Percentiles rank a stretch among this genome's conserved stretches.
Conservation (phyloP, 2,329 filamentous ascomycete species). For the Fusarium sulawesiense region DNA sequence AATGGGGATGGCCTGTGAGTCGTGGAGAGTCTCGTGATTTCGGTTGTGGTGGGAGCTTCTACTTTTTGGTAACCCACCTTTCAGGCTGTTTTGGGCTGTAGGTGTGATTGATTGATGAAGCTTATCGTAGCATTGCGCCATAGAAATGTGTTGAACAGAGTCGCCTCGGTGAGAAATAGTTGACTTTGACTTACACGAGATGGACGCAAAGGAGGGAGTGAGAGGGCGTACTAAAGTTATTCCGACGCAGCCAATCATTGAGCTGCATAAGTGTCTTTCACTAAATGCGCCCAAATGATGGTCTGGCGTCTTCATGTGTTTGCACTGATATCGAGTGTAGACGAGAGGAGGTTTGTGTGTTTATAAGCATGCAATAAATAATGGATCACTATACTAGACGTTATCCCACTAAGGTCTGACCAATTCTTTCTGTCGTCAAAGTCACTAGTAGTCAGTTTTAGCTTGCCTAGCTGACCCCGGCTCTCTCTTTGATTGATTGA, state of each 20-base stretch:
- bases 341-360: neutral
- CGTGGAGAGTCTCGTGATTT: slow-evolving; percentile 29
- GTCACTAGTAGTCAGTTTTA: neutral
- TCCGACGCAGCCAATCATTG: slow-evolving; percentile 25
- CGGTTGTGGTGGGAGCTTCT: slow-evolving; percentile 7
- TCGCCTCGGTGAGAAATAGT: slow-evolving; percentile 33
- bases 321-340: neutral
- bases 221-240: slow-evolving; percentile 31
- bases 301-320: neutral
- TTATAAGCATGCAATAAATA: neutral
- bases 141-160: slow-evolving; percentile 30
- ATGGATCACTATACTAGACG: neutral
- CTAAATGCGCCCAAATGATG: neutral
- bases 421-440: neutral
- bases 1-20: slow-evolving; percentile 12
- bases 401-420: neutral
- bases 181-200: slow-evolving; percentile 39
- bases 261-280: neutral
- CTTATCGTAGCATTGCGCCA: slow-evolving; percentile 28
- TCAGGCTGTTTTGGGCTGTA: slow-evolving; percentile 6
- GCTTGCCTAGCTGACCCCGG: slow-evolving; percentile 25
- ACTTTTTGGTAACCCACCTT: slow-evolving; percentile 15
- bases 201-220: neutral
- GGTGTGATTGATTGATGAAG: slow-evolving; percentile 20
- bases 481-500: slow-evolving; percentile 18